Evolutionary conservation across 306 rosid genomes (phyloP), one percentile per base, ranked within the genome.

Genomic region (Prunus mume): DNA sequence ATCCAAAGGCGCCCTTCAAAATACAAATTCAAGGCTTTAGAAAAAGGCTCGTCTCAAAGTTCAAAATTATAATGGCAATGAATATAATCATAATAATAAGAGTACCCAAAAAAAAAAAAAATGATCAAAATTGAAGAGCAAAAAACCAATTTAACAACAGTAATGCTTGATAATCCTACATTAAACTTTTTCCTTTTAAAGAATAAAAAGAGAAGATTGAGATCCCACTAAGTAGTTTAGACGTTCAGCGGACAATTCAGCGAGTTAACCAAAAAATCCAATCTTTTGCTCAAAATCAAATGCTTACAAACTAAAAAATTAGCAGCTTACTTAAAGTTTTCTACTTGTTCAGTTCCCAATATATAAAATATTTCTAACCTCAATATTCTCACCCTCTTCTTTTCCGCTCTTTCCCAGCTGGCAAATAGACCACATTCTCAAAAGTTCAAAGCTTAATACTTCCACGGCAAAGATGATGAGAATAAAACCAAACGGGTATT

Each of bases 1-100:
- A 95, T 92, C 99, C 98, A 92, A 55, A 95, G 85, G 71, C 97
- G 98, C 49, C 99, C 99, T 94, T 85, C 75, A 73, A 66, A 81
- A 63, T 32, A 52, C 18, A 79, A 70, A 78, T 51, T 64, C 58
- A 38, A 71, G 25, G 18, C 20, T 50, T 81, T 18, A 80, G 80
- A 77, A 50, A 25, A 17, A 66, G 3, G 45, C 2, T 17, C 32
- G 72, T 50, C 24, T 63, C 65, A 14, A 57, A 9, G 27, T 22
- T 25, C 20, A 72, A 76, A 32, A 5, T 34, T 28, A 50, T 12
- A 75, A 47, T 38, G 43, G 43, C 43, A 38, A 38, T 1, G 43
- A 38, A 38, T 38, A 38, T 18, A 69, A 41, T 25, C n/a, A 47
- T 43, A 7, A 57, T 45, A 34, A 25, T 9, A 52, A 30, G 1